Conservation (phyloP, 495 filamentous ascomycete species). For the Penicillium salamii region DNA sequence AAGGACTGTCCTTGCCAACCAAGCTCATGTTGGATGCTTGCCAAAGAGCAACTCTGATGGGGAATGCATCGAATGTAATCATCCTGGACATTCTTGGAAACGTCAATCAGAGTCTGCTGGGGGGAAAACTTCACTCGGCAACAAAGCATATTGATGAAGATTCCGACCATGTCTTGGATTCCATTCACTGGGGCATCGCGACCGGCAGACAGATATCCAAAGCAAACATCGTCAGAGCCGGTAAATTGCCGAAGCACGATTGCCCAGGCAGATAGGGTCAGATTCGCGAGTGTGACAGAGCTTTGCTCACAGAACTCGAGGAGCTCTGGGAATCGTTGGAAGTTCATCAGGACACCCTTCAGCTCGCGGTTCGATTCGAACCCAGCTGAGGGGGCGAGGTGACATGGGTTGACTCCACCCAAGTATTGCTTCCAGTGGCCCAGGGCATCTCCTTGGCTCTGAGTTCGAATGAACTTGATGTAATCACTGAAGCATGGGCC, state of each 20-base stretch:
- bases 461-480: slow-evolving; percentile 44
- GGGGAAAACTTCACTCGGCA: slow-evolving; percentile 45
- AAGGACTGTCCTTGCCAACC: slow-evolving; percentile 47
- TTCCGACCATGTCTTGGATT: slow-evolving; percentile 51
- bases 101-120: slow-evolving; percentile 32
- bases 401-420: slow-evolving; percentile 24
- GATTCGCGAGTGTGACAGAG: slow-evolving; percentile 49
- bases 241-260: slow-evolving; percentile 53
- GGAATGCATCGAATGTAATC: slow-evolving; percentile 48
- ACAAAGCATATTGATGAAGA: slow-evolving; percentile 57
- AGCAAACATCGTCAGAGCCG: slow-evolving; percentile 53
- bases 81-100: slow-evolving; percentile 45
- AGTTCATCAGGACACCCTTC: slow-evolving; percentile 33
- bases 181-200: slow-evolving; percentile 48
- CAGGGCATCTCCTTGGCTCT: slow-evolving; percentile 33
- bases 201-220: slow-evolving; percentile 53
- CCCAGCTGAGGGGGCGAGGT: slow-evolving; percentile 9
- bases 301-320: slow-evolving; percentile 45
- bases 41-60: slow-evolving; percentile 53
- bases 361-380: slow-evolving; percentile 18
- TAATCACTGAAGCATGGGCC: slow-evolving; percentile 57
- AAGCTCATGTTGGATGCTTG: slow-evolving; percentile 54
- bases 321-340: slow-evolving; percentile 38
- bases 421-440: slow-evolving; percentile 48
- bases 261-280: slow-evolving; percentile 56